A percentile compares a stretch with the other conserved stretches of the same genome.
Evolutionary conservation across 352 stramenopile genomes (phyloP).

Genomic region (Hyaloperonospora brassicae): DNA sequence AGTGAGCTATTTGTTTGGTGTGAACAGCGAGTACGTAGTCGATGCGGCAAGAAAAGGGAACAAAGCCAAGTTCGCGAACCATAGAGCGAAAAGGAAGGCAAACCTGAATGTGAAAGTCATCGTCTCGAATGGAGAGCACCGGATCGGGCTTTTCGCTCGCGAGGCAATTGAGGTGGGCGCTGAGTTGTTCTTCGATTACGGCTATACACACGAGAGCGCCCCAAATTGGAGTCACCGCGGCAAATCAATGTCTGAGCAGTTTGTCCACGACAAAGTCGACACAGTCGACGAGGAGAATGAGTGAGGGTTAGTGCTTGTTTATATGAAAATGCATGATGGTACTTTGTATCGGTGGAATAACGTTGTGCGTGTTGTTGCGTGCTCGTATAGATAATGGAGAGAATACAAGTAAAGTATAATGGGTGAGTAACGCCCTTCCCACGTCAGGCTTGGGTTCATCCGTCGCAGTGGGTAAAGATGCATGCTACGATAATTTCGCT

Average conservation of each 20-base stretch:
- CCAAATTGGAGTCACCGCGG: slow-evolving; percentile 50
- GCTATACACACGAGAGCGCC: slow-evolving; percentile 54
- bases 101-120: slow-evolving; percentile 85
- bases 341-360: no score
- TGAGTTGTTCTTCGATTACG: slow-evolving; percentile 78
- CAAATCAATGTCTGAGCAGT: slow-evolving; percentile 10
- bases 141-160: slow-evolving; percentile 88
- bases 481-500: no score
- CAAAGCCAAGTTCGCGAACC: slow-evolving; percentile 91
- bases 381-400: no score
- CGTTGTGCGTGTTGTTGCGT: no score
- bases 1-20: slow-evolving; percentile 88
- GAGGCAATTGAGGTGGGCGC: slow-evolving; percentile 79
- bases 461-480: no score
- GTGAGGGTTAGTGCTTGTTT: slow-evolving; percentile 25
- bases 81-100: slow-evolving; percentile 37
- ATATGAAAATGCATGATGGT: no score
- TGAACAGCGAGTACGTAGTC: slow-evolving; percentile 87
- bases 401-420: no score
- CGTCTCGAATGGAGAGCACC: slow-evolving; percentile 81
- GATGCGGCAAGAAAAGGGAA: slow-evolving; percentile 91
- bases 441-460: no score
- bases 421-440: no score
- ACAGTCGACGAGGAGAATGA: slow-evolving; percentile 32
- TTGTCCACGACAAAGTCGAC: slow-evolving; percentile 18